These are phyloP conservation scores for Ophiostoma pallidulum DNA, from an alignment of 2,329 filamentous ascomycete genomes.

Conservation along the genomic window DNA sequence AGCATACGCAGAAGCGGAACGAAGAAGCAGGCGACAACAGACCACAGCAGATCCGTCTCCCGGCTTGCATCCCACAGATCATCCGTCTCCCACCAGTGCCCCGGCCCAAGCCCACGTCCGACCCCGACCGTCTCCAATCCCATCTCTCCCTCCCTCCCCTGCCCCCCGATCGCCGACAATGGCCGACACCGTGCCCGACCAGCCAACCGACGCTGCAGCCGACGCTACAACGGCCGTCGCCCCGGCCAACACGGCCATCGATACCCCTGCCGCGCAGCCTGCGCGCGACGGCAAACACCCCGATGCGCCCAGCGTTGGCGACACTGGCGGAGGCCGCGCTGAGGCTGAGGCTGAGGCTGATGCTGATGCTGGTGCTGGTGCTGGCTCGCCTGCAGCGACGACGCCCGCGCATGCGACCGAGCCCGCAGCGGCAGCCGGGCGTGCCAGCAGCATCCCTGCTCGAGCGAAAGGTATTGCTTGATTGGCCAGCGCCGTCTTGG, in stretches of 20 bases:
- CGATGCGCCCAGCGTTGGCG: not conserved
- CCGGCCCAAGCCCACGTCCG: not conserved
- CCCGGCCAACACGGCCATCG: not conserved
- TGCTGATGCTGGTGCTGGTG: not conserved
- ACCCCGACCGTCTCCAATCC: not conserved
- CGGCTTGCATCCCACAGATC: too few relatives aligned
- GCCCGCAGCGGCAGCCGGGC: not conserved
- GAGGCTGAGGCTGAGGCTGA: too few relatives aligned
- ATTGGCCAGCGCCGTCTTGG: constrained; percentile 2
- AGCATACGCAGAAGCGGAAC: too few relatives aligned
- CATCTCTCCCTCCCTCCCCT: not conserved
- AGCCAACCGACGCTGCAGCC: not conserved
- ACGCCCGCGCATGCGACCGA: not conserved
- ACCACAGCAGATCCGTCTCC: too few relatives aligned
- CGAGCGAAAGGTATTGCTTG: constrained; percentile 9
- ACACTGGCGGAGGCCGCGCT: too few relatives aligned
- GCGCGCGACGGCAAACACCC: not conserved
- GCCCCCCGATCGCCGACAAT: not conserved
- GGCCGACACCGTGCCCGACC: not conserved
- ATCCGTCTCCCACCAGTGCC: too few relatives aligned
- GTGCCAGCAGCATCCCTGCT: not conserved
- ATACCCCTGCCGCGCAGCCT: not conserved
- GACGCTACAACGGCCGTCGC: not conserved
- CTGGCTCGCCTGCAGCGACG: not conserved
- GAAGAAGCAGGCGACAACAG: too few relatives aligned